Conservation (phyloP, 176 grass and related monocot species). For the Carex parvula region DNA sequence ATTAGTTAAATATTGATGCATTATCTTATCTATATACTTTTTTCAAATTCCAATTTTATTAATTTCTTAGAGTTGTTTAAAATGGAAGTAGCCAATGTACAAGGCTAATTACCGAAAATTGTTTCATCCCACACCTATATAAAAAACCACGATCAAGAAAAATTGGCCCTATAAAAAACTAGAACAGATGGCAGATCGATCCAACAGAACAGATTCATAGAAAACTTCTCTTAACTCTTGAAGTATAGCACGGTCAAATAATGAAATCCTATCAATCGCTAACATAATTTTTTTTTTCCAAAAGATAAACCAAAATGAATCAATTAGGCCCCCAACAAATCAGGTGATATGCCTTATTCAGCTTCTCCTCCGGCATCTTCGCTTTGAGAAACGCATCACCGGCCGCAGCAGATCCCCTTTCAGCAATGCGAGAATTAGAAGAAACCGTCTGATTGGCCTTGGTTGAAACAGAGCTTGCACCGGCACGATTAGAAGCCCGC, state of each 20-base stretch:
- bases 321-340: slow-evolving; percentile 73
- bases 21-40: no score
- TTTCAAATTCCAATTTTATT: no score
- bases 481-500: slow-evolving; percentile 8
- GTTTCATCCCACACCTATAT: no score
- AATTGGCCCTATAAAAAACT: not conserved
- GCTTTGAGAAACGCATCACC: not conserved
- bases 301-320: not conserved
- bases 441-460: not conserved
- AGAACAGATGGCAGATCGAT: not conserved
- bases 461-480: slow-evolving; percentile 16
- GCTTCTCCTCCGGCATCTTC: slow-evolving; percentile 46
- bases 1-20: no score
- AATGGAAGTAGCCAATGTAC: no score
- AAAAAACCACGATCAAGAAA: not conserved
- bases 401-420: slow-evolving; percentile 5
- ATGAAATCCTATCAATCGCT: not conserved
- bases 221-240: not conserved
- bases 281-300: not conserved
- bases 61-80: no score
- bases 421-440: not conserved
- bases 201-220: not conserved
- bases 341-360: slow-evolving; percentile 59
- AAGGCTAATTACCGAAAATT: no score
- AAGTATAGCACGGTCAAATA: not conserved